phyloP scores from a whole-genome alignment of 2,329 filamentous ascomycete genomes.

The Alternaria rosae region DNA sequence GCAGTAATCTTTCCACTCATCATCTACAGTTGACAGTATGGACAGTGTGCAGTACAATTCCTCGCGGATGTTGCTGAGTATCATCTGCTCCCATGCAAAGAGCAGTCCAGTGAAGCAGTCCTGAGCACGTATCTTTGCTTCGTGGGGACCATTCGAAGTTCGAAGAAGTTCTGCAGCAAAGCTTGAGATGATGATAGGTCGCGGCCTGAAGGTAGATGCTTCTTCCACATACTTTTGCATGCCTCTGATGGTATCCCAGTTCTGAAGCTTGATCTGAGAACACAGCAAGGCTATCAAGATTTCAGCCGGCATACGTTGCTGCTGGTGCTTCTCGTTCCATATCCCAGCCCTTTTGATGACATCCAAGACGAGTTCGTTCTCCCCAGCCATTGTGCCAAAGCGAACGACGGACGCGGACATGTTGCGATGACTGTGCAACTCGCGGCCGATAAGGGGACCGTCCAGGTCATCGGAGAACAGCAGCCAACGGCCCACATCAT shows the following conservation, averaged over 20 bases:
- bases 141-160: slow-evolving; percentile 22
- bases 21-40: slow-evolving; percentile 40
- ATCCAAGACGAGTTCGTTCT: slow-evolving; percentile 49
- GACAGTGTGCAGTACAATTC: slow-evolving; percentile 43
- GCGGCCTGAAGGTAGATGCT: slow-evolving; percentile 33
- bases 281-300: slow-evolving; percentile 52
- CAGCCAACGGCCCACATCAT: slow-evolving; percentile 62
- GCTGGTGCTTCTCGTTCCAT: slow-evolving; percentile 26
- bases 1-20: slow-evolving; percentile 37
- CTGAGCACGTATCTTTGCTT: slow-evolving; percentile 23
- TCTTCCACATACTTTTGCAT: slow-evolving; percentile 47
- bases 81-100: slow-evolving; percentile 40
- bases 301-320: slow-evolving; percentile 42
- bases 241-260: slow-evolving; percentile 51
- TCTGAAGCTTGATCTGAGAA: slow-evolving; percentile 51
- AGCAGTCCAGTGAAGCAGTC: slow-evolving; percentile 39
- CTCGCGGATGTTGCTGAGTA: slow-evolving; percentile 31
- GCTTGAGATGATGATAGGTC: slow-evolving; percentile 38
- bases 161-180: slow-evolving; percentile 42
- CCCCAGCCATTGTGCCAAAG: slow-evolving; percentile 60
- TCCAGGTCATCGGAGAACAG: slow-evolving; percentile 61
- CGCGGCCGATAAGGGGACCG: slow-evolving; percentile 59
- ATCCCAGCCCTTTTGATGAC: slow-evolving; percentile 34
- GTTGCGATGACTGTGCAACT: slow-evolving; percentile 55
- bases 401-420: slow-evolving; percentile 62